A percentile compares a stretch with the other conserved stretches of the same genome.
Evolutionary conservation across 495 filamentous ascomycete species (phyloP).

Genomic region (Penicillium atrosanguineum): DNA sequence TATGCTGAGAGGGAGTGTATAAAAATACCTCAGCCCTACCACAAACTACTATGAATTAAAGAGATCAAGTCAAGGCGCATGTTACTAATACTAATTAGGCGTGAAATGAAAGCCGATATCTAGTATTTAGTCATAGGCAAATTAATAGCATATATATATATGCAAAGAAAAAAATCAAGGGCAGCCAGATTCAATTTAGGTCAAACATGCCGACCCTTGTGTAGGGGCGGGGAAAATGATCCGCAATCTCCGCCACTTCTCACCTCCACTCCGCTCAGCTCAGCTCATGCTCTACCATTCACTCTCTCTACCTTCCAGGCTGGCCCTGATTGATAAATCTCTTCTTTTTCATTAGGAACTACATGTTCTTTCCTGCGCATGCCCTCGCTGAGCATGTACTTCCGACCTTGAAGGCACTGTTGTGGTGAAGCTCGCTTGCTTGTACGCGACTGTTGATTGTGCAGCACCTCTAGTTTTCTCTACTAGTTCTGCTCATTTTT

Average conservation of each 20-base stretch:
- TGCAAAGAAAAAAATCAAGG: no score
- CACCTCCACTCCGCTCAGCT: slow-evolving; percentile 8
- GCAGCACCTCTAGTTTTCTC: not conserved
- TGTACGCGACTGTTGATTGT: slow-evolving; percentile 2
- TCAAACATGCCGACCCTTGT: not conserved
- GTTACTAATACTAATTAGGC: no score
- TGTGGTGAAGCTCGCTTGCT: not conserved
- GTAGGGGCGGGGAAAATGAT: not conserved
- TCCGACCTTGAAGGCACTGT: slow-evolving; percentile 1
- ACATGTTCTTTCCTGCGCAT: slow-evolving; percentile 8
- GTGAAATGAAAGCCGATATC: no score
- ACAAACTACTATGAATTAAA: no score
- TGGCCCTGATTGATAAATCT: slow-evolving; percentile 34
- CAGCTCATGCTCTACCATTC: slow-evolving; percentile 7
- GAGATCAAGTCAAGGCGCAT: no score
- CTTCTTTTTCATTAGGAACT: slow-evolving; percentile 4
- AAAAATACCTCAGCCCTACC: no score
- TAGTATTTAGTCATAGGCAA: no score
- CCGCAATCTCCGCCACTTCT: slow-evolving; percentile 2
- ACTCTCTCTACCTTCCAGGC: slow-evolving; percentile 27
- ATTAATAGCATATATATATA: no score
- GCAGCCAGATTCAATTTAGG: not conserved
- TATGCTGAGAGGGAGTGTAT: no score
- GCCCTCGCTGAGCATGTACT: slow-evolving; percentile 16
- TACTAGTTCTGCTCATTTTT: slow-evolving; percentile 1